phyloP scores from a whole-genome alignment of 192 early-diverging fungal species.

The Physocladia obscura region DNA sequence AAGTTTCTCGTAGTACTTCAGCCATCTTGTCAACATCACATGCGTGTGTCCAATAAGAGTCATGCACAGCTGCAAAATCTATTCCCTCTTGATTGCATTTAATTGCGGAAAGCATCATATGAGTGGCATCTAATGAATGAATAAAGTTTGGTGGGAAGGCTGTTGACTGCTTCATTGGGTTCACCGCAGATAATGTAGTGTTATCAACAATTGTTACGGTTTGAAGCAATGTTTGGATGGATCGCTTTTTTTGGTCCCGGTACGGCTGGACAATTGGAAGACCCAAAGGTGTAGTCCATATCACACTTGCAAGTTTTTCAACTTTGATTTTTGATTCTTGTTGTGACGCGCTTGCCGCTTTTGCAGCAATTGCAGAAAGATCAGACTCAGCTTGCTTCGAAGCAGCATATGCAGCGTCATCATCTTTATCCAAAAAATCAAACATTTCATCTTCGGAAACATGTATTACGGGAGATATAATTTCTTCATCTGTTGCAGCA shows the following conservation, averaged over 20 bases:
- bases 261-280: slow-evolving; percentile 97
- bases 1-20: slow-evolving; percentile 81
- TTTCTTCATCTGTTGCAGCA: slow-evolving; percentile 24
- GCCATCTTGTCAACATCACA: slow-evolving; percentile 86
- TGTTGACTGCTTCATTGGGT: slow-evolving; percentile 86
- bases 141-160: slow-evolving; percentile 99
- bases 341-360: slow-evolving; percentile 1
- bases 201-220: slow-evolving; percentile 72
- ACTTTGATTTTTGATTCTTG: slow-evolving; percentile 1
- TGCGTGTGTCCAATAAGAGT: slow-evolving; percentile 98
- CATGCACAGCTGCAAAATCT: slow-evolving; percentile 93
- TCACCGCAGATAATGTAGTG: slow-evolving; percentile 72
- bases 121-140: slow-evolving; percentile 94
- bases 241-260: slow-evolving; percentile 65
- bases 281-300: slow-evolving; percentile 94
- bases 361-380: neutral
- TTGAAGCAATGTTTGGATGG: slow-evolving; percentile 72
- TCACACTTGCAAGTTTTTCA: slow-evolving; percentile 76
- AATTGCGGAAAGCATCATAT: slow-evolving; percentile 93
- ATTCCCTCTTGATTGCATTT: slow-evolving; percentile 76
- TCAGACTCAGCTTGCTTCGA: neutral
- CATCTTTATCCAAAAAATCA: neutral
- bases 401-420: neutral
- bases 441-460: slow-evolving; percentile 2
- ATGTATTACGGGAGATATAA: neutral